Conservation (phyloP, 306 rosid genomes). For the Sicyos edulis region DNA sequence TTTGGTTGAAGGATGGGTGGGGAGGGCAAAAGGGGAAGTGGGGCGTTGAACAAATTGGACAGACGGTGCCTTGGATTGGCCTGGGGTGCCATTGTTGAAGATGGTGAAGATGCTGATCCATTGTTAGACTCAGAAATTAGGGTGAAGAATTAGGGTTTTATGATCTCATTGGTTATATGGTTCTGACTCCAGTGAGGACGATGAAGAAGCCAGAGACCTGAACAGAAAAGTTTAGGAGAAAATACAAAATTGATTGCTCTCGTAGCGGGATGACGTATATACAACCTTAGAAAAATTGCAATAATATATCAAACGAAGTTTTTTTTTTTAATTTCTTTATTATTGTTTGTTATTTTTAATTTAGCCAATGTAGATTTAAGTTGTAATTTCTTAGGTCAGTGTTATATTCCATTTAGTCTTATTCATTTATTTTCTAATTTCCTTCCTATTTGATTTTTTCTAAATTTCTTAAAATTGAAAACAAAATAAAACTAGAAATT, state of each 20-base stretch:
- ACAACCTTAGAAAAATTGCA: background rate
- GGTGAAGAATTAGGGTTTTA: background rate
- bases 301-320: no score
- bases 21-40: conserved; percentile 19
- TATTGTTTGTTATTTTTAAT: no score
- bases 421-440: no score
- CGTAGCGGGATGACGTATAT: background rate
- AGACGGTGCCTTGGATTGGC: conserved; percentile 33
- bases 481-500: no score
- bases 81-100: conserved; percentile 45
- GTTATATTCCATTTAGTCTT: no score
- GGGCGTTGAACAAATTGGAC: conserved; percentile 9
- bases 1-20: conserved; percentile 33
- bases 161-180: no score
- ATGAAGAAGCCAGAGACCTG: background rate
- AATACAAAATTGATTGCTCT: no score
- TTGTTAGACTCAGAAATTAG: background rate
- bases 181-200: background rate
- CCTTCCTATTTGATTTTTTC: no score
- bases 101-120: conserved; percentile 27
- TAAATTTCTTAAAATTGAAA: no score
- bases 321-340: no score
- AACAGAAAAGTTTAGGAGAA: background rate
- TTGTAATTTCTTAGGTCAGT: no score
- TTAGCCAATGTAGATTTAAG: no score